Evolutionary conservation across 1,139 yeast genomes (phyloP), one percentile per base, ranked within the genome.

Genomic region (Kodamaea derodonti): DNA sequence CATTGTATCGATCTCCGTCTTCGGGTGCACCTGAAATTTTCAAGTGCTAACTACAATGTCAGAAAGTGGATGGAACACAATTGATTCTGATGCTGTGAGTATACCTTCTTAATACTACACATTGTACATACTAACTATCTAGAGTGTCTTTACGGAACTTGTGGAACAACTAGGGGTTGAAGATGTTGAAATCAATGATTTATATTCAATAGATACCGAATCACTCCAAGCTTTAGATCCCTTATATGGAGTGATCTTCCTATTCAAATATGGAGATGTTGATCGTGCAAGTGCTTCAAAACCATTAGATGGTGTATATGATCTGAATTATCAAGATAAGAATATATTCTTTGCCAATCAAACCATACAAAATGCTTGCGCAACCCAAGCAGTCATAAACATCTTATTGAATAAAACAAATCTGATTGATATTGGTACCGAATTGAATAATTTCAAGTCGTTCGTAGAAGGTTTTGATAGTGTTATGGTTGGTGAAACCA

Each of bases 361-460:
- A 52, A 74, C 76, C 24, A 78, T 80, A 34, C 80, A 78, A 46
- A 79, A 81, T 49, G 86, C 88, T 1, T 81, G 88, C 56, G 88
- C 84, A n/a, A 81, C 88, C 1, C 85, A 78, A 48, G 88, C 88
- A 0, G 80, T 81, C n/a, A 58, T 81, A 37, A 78, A 80, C 38
- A 57, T 79, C 10, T 56, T 81, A 34, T 51, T 81, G 40, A 67
- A 69, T 37, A 52, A 53, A 26, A 54, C 57, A 2, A 64, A 62
- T 14, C 28, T 25, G 28, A 42, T 77, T 13, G 64, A 67, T 2
- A 40, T 80, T 6, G 87, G 88, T 1, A 56, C 60, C 0, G 78
- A 72, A 30, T 56, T 81, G 35, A 24, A 46, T 3, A 67, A 72
- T 34, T 76, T 81, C 54, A 67, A 65, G 40, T 58, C 60, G 33